Evolutionary conservation across 2,329 filamentous ascomycete genomes (phyloP).

Genomic region (Thelonectria discophora): DNA sequence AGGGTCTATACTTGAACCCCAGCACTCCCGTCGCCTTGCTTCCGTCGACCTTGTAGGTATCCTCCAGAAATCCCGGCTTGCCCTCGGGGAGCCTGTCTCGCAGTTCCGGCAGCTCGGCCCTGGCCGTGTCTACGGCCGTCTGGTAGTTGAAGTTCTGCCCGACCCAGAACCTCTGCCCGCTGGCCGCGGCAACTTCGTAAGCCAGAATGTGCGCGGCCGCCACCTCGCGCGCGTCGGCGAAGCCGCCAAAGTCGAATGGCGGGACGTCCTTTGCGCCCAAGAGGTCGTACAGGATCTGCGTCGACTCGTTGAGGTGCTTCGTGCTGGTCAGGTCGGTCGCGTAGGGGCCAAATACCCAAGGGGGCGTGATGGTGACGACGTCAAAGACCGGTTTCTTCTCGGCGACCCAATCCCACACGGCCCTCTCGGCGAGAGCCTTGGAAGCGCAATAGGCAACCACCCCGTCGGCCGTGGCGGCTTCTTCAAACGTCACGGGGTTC

Average conservation of each 20-base stretch:
- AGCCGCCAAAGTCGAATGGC: constrained; percentile 46
- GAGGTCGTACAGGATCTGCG: constrained; percentile 28
- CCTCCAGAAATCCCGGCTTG: constrained; percentile 33
- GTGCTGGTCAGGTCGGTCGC: constrained; percentile 23
- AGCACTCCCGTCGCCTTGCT: constrained; percentile 54
- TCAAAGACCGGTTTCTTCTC: constrained; percentile 60
- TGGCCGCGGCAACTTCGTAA: constrained; percentile 62
- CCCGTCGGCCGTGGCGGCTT: constrained; percentile 28
- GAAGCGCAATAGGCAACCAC: constrained; percentile 38
- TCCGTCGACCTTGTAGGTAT: constrained; percentile 55
- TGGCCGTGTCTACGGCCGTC: constrained; percentile 62
- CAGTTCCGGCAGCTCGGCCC: constrained; percentile 62
- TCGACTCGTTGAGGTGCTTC: constrained; percentile 30
- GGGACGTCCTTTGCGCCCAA: constrained; percentile 29
- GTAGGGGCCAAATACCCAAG: constrained; percentile 70
- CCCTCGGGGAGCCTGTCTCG: constrained; percentile 29
- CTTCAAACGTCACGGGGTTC: constrained; percentile 42
- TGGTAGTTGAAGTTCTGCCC: constrained; percentile 69
- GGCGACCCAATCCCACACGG: constrained; percentile 64
- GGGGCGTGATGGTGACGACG: constrained; percentile 68
- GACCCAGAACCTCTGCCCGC: constrained; percentile 69
- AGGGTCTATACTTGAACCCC: constrained; percentile 64
- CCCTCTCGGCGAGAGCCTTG: constrained; percentile 69
- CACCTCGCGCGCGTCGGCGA: constrained; percentile 67
- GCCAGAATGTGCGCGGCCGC: constrained; percentile 68